A percentile compares a stretch with the other conserved stretches of the same genome.
phyloP scores from a whole-genome alignment of 2,329 filamentous ascomycete species.

The Fusarium compactum region DNA sequence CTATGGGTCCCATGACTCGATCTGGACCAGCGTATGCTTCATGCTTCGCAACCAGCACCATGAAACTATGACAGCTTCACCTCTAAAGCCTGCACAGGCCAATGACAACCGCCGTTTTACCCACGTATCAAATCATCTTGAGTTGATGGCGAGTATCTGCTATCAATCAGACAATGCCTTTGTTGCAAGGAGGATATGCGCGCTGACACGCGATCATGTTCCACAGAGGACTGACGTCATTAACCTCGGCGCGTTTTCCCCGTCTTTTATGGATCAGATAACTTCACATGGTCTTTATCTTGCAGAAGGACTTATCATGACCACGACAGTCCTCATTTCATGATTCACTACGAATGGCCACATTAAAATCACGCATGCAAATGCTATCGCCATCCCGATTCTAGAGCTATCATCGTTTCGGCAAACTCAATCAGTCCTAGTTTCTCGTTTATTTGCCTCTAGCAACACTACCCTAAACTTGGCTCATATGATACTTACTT shows the following conservation, averaged over 20 bases:
- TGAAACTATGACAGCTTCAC: conserved; percentile 26
- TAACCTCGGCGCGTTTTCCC: not conserved
- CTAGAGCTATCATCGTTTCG: not conserved
- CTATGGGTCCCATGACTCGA: conserved; percentile 33
- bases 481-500: not conserved
- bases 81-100: conserved; percentile 17
- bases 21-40: conserved; percentile 12
- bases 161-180: not conserved
- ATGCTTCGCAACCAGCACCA: conserved; percentile 21
- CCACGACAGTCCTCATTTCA: not conserved
- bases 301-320: not conserved
- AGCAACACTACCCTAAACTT: not conserved
- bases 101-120: conserved; percentile 10
- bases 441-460: not conserved
- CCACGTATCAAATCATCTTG: not conserved
- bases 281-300: not conserved
- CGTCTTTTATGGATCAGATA: not conserved
- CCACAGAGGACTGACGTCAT: conserved; percentile 30
- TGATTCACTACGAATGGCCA: conserved; percentile 16
- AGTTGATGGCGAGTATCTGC: not conserved
- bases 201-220: conserved; percentile 11
- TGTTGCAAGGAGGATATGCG: conserved; percentile 1
- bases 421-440: not conserved
- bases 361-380: not conserved
- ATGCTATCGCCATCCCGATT: not conserved